Base-by-base conservation (phyloP, 306 rosid species). In the Purshia tridentata region DNA sequence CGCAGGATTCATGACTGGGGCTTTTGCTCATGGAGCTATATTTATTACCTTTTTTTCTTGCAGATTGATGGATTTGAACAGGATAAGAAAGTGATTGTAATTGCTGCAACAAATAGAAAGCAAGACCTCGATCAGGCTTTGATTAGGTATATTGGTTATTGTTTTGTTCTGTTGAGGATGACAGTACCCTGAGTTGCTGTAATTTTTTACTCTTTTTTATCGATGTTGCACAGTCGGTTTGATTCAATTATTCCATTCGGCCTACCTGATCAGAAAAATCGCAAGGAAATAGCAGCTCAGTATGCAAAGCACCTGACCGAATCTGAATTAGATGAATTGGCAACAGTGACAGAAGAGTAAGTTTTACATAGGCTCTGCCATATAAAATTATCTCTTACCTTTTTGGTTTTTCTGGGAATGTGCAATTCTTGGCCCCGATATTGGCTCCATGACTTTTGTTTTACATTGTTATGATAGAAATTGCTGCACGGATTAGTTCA, bases 1-100 rank as follows among this genome's bases (percentile, higher is more conserved):
- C n/a, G n/a, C n/a, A n/a, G n/a, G n/a, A n/a, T n/a, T n/a, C n/a
- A n/a, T n/a, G n/a, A n/a, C n/a, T n/a, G n/a, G n/a, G n/a, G n/a
- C n/a, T n/a, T n/a, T n/a, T n/a, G n/a, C n/a, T n/a, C n/a, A n/a
- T n/a, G n/a, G n/a, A n/a, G n/a, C n/a, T n/a, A n/a, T n/a, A n/a
- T n/a, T n/a, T n/a, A n/a, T n/a, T n/a, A 2, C 1, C 18, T 6
- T 50, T 44, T 49, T 74, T 74, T 23, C n/a, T 18, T 78, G 81
- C 96, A 93, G 97, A 91, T 93, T 70, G 98, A 93, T 84, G 98
- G 98, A 46, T 93, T 91, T 76, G 98, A 91, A 78, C 98, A 93
- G 83, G 92, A 85, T 76, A 93, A 89, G 76, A 91, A 86, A 78
- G 97, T 93, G 61, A 85, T 91, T 59, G 97, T 93, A 60, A 89